These are phyloP conservation scores for Diaporthe ampelina DNA, from an alignment of 2,329 filamentous ascomycete species.

Conservation along the genomic window DNA sequence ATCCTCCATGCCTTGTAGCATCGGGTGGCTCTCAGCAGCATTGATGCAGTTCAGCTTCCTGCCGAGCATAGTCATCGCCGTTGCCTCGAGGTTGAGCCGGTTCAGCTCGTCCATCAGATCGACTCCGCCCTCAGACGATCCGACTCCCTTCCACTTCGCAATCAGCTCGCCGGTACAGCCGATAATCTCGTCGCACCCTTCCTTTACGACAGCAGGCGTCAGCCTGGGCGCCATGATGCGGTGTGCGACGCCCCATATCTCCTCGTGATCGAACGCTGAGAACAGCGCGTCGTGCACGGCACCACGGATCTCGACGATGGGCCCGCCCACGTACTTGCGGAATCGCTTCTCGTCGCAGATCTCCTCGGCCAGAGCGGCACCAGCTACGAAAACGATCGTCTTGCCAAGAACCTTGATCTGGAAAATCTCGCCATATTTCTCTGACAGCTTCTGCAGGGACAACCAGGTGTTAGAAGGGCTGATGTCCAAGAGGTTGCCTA, in stretches of 20 bases:
- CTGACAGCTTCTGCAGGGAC: conserved; percentile 62
- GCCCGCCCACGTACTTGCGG: conserved; percentile 67
- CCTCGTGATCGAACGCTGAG: conserved; percentile 63
- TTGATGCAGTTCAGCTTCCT: conserved; percentile 62
- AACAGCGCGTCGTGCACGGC: conserved; percentile 67
- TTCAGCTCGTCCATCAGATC: conserved; percentile 63
- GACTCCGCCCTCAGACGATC: not conserved
- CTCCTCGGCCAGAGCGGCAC: conserved; percentile 57
- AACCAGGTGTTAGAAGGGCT: conserved; percentile 63
- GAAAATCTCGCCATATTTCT: conserved; percentile 63
- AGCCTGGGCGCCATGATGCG: conserved; percentile 65
- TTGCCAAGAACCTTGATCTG: conserved; percentile 58
- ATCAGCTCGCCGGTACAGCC: conserved; percentile 64
- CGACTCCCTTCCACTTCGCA: conserved; percentile 58
- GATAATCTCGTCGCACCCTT: conserved; percentile 63
- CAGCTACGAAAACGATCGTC: conserved; percentile 58
- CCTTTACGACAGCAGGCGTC: conserved; percentile 49
- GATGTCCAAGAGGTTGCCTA: conserved; percentile 66
- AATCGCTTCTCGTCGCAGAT: conserved; percentile 67
- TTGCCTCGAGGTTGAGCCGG: conserved; percentile 66
- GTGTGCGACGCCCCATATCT: conserved; percentile 64
- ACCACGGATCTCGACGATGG: conserved; percentile 65
- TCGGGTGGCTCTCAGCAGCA: conserved; percentile 59
- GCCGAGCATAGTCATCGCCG: conserved; percentile 64
- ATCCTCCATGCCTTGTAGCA: conserved; percentile 68